These are phyloP conservation scores for Colletotrichum aenigma DNA, from an alignment of 2,329 filamentous ascomycete genomes.

Conservation along the genomic window DNA sequence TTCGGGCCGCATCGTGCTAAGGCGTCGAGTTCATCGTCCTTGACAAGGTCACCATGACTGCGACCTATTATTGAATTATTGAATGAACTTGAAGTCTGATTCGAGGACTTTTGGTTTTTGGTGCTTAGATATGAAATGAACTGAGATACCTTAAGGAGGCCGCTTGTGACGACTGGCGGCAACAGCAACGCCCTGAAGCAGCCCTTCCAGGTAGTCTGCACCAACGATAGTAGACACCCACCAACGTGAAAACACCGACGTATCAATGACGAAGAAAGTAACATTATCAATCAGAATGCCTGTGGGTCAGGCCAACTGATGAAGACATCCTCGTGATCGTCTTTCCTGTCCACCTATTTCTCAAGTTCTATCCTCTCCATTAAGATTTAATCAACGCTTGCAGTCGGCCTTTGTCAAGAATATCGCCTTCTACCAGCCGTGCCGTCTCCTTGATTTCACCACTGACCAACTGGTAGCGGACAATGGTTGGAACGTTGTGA, in stretches of 20 bases:
- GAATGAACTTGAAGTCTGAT: neutral
- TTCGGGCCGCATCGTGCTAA: neutral
- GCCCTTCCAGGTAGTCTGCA: neutral
- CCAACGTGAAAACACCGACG: fast-evolving
- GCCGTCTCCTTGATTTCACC: constrained; percentile 33
- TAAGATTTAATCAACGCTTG: constrained; percentile 22
- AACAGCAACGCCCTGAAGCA: neutral
- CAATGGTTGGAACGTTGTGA: constrained; percentile 35
- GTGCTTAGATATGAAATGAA: neutral
- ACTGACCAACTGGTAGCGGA: constrained; percentile 34
- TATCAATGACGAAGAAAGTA: neutral
- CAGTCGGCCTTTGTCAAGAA: constrained; percentile 30
- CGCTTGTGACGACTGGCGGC: neutral
- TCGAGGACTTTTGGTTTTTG: neutral
- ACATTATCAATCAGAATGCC: fast-evolving
- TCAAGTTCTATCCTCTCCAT: neutral
- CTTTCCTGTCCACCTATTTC: neutral
- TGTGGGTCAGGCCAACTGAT: fast-evolving
- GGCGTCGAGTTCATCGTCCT: neutral
- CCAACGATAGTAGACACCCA: neutral
- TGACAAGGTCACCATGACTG: neutral
- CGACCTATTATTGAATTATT: neutral
- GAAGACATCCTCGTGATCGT: fast-evolving
- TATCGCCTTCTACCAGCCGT: constrained; percentile 22
- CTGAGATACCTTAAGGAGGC: neutral